phyloP scores from a whole-genome alignment of 345 rosid species.

The Dimocarpus longan region DNA sequence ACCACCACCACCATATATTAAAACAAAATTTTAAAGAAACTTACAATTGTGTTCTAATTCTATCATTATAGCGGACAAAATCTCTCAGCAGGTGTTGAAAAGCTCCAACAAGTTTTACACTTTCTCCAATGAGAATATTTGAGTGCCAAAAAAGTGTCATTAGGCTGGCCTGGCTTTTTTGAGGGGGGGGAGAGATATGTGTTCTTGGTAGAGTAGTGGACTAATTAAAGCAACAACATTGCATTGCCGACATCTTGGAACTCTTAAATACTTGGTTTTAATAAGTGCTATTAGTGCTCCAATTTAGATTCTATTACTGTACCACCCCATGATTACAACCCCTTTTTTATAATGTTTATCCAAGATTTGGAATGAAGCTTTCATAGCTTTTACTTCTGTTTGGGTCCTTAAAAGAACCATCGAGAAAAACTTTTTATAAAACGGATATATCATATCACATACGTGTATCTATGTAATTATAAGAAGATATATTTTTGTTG shows the following conservation, averaged over 20 bases:
- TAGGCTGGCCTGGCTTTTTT: background rate
- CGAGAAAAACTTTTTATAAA: too few relatives aligned
- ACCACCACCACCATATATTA: background rate
- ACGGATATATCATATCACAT: background rate
- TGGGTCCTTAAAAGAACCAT: background rate
- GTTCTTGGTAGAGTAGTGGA: background rate
- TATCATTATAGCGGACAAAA: constrained; percentile 16
- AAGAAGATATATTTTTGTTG: too few relatives aligned
- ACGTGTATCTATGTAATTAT: too few relatives aligned
- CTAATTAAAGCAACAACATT: background rate
- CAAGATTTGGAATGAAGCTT: too few relatives aligned
- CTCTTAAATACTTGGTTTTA: constrained; percentile 33
- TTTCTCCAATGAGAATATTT: constrained; percentile 14
- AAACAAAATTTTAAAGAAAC: background rate
- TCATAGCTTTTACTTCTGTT: background rate
- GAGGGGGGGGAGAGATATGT: too few relatives aligned
- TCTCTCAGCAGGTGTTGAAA: constrained; percentile 23
- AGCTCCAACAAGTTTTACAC: constrained; percentile 26
- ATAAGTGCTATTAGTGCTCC: constrained; percentile 27
- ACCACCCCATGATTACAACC: constrained; percentile 36
- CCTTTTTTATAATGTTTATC: too few relatives aligned
- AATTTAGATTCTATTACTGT: constrained; percentile 39
- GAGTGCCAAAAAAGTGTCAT: background rate
- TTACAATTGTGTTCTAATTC: background rate
- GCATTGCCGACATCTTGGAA: constrained; percentile 47